These are phyloP conservation scores for Niebla homalea DNA, from an alignment of 495 filamentous ascomycete species.

Conservation along the genomic window DNA sequence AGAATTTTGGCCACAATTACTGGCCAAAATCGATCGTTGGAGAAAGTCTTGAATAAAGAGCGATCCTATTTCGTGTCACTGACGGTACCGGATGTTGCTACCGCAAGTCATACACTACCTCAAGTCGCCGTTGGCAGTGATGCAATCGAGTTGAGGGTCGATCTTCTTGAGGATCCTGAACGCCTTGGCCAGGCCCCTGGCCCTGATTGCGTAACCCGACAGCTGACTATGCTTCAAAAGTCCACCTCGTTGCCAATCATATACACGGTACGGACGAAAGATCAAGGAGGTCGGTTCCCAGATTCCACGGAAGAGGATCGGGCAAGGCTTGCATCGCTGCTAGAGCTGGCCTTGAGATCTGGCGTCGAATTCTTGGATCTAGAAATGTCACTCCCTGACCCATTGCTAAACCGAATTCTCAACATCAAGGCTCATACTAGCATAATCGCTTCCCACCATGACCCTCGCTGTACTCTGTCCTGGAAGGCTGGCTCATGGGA, in stretches of 20 bases:
- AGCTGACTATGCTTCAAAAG: conserved; percentile 68
- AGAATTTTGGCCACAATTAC: conserved; percentile 64
- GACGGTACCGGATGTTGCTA: conserved; percentile 61
- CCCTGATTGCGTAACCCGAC: conserved; percentile 62
- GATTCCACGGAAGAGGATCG: conserved; percentile 52
- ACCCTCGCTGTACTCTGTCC: conserved; percentile 61
- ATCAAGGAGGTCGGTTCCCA: conserved; percentile 81
- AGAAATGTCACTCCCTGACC: conserved; percentile 74
- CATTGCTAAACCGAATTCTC: conserved; percentile 52
- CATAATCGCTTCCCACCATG: conserved; percentile 93
- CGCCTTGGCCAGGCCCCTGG: conserved; percentile 44
- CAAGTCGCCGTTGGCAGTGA: conserved; percentile 73
- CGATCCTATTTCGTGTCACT: conserved; percentile 88
- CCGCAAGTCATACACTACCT: conserved; percentile 49
- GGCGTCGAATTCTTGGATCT: conserved; percentile 88
- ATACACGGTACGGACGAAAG: conserved; percentile 77
- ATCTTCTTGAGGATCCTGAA: conserved; percentile 67
- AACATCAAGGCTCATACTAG: conserved; percentile 56
- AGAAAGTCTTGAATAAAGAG: conserved; percentile 51
- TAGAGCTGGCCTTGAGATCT: conserved; percentile 62
- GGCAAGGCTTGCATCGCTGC: conserved; percentile 47
- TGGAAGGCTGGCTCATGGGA: conserved; percentile 89
- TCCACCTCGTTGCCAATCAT: conserved; percentile 72
- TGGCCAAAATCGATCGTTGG: conserved; percentile 52
- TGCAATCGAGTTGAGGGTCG: conserved; percentile 88